A percentile compares a stretch with the other conserved stretches of the same genome.
Evolutionary conservation across 257 asterid genomes (phyloP).

Genomic region (Primulina eburnea): DNA sequence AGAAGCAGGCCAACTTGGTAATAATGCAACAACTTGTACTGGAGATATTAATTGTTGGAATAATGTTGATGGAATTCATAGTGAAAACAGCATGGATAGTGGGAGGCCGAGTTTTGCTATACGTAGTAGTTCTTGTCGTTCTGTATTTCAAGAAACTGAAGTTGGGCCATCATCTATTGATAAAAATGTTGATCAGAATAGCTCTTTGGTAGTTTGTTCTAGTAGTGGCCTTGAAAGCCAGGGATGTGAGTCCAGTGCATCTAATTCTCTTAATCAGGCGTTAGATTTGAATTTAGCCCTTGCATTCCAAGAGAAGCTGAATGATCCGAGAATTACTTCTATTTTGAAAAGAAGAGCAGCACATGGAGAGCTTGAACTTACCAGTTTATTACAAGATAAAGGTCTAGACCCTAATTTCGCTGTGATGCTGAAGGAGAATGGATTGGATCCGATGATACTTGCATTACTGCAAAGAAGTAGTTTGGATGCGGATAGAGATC

Average conservation of each 20-base stretch:
- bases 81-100: slow-evolving; percentile 91
- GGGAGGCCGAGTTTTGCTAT: slow-evolving; percentile 87
- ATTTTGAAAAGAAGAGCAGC: slow-evolving; percentile 74
- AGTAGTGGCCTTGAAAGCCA: slow-evolving; percentile 97
- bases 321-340: slow-evolving; percentile 85
- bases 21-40: slow-evolving; percentile 57
- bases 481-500: slow-evolving; percentile 99
- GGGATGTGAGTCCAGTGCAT: slow-evolving; percentile 84
- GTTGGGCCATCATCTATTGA: slow-evolving; percentile 79
- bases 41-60: slow-evolving; percentile 79
- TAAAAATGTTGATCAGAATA: slow-evolving; percentile 59
- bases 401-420: slow-evolving; percentile 99
- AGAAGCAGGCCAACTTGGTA: slow-evolving; percentile 87
- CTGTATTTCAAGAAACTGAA: slow-evolving; percentile 86
- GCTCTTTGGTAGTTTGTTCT: slow-evolving; percentile 75
- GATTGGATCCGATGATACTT: slow-evolving; percentile 95
- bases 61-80: slow-evolving; percentile 76
- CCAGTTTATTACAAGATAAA: slow-evolving; percentile 85
- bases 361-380: slow-evolving; percentile 80
- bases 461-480: slow-evolving; percentile 98
- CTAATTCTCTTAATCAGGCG: slow-evolving; percentile 73
- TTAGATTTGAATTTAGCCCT: slow-evolving; percentile 90
- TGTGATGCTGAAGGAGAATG: slow-evolving; percentile 98
- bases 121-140: slow-evolving; percentile 86
- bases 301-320: slow-evolving; percentile 85